phyloP scores from a whole-genome alignment of 2,329 filamentous ascomycete species.

The Macrophomina phaseolina region DNA sequence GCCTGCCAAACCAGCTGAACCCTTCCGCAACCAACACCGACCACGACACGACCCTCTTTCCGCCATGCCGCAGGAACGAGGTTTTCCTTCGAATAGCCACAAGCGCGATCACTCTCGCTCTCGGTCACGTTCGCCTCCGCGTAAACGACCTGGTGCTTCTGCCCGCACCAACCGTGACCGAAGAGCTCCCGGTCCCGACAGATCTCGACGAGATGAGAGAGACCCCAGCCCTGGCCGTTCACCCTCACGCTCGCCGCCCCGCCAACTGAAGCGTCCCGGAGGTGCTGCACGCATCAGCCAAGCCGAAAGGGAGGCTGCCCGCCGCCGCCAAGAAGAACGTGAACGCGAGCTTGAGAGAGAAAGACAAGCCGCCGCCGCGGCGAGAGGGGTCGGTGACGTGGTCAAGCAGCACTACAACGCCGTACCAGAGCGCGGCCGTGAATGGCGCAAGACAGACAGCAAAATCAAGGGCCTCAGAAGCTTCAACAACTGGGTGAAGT shows the following conservation, averaged over 20 bases:
- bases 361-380: conserved; percentile 18
- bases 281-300: conserved; percentile 65
- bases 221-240: conserved; percentile 31
- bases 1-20: background rate
- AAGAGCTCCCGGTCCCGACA: conserved; percentile 6
- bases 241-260: conserved; percentile 52
- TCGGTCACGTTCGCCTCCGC: conserved; percentile 42
- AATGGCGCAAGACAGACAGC: conserved; percentile 93
- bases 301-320: conserved; percentile 70
- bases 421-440: conserved; percentile 88
- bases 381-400: conserved; percentile 72
- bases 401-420: conserved; percentile 95
- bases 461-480: conserved; percentile 92
- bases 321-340: conserved; percentile 54
- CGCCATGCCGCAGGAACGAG: conserved; percentile 25
- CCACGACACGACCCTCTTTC: background rate
- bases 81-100: conserved; percentile 19
- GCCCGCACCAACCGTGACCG: conserved; percentile 29
- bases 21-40: background rate
- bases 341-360: conserved; percentile 55
- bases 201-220: background rate
- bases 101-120: conserved; percentile 33
- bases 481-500: conserved; percentile 99
- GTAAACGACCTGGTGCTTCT: conserved; percentile 45
- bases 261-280: conserved; percentile 69